Percentiles rank a stretch among this genome's conserved stretches.
These are phyloP conservation scores for Clavispora carvajalis DNA, from an alignment of 805 yeast genomes.

Conservation along the genomic window DNA sequence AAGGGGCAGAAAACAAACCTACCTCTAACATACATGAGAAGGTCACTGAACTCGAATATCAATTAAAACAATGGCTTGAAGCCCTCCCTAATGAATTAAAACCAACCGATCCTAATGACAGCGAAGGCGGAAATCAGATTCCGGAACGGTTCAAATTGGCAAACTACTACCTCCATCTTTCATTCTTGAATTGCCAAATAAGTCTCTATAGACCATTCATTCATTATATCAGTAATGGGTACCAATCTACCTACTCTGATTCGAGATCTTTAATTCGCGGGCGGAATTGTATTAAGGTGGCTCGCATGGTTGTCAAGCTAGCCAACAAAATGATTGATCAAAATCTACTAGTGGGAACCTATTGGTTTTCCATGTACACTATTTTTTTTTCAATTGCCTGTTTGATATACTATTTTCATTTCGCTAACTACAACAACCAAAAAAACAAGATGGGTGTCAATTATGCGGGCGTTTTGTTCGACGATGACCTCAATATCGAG, in stretches of 20 bases:
- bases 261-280: constrained; percentile 69
- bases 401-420: constrained; percentile 72
- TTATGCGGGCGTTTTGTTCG: constrained; percentile 41
- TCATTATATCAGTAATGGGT: constrained; percentile 66
- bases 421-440: constrained; percentile 30
- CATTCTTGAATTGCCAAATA: constrained; percentile 72
- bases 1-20: constrained; percentile 12
- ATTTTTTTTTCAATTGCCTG: constrained; percentile 87
- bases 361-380: constrained; percentile 89
- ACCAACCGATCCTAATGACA: constrained; percentile 58
- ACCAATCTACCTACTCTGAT: constrained; percentile 33
- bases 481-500: constrained; percentile 43
- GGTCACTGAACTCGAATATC: constrained; percentile 62
- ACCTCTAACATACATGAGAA: constrained; percentile 36
- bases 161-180: constrained; percentile 64
- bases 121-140: constrained; percentile 14
- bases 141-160: constrained; percentile 65
- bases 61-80: constrained; percentile 67
- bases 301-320: constrained; percentile 72
- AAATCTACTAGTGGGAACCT: constrained; percentile 72
- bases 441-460: constrained; percentile 27
- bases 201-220: constrained; percentile 84
- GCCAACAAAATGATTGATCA: constrained; percentile 76
- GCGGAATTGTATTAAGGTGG: constrained; percentile 76
- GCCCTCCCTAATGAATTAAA: constrained; percentile 64